Percentiles rank a stretch among this genome's conserved stretches.
These are phyloP conservation scores for Xylaria longipes DNA, from an alignment of 495 filamentous ascomycete genomes.

Conservation along the genomic window DNA sequence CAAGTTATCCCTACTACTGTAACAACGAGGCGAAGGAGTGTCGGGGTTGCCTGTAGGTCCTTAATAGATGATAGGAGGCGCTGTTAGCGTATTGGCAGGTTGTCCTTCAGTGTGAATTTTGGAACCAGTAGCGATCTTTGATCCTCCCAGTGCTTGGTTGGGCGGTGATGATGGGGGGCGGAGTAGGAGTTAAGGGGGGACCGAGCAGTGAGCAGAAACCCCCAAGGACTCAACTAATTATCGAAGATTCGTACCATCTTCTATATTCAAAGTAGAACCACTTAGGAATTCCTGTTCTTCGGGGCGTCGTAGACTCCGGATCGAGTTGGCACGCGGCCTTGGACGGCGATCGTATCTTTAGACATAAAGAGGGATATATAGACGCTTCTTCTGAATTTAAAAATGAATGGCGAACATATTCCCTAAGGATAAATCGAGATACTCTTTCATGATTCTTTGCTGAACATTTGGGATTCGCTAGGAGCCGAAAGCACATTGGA, in stretches of 20 bases:
- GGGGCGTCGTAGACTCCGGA: background rate
- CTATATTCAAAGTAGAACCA: background rate
- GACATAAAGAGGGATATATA: background rate
- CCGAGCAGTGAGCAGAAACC: background rate
- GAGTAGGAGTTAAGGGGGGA: background rate
- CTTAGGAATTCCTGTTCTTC: background rate
- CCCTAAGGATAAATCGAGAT: too few species aligned
- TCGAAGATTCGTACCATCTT: background rate
- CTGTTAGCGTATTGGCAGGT: background rate
- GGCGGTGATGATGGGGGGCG: background rate
- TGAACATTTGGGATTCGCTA: background rate
- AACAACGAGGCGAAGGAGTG: background rate
- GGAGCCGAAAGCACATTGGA: slow-evolving; percentile 1
- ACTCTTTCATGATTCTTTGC: too few species aligned
- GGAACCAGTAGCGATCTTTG: background rate
- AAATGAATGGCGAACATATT: background rate
- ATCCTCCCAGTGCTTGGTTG: background rate
- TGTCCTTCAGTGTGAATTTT: background rate
- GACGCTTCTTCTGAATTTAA: too few species aligned
- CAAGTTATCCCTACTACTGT: background rate
- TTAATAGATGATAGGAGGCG: background rate
- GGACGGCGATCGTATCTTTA: background rate
- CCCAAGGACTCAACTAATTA: background rate
- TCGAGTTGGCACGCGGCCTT: background rate
- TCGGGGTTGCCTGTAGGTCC: background rate